Evolutionary conservation across 2,329 filamentous ascomycete species (phyloP).

Genomic region (Xylaria digitata): DNA sequence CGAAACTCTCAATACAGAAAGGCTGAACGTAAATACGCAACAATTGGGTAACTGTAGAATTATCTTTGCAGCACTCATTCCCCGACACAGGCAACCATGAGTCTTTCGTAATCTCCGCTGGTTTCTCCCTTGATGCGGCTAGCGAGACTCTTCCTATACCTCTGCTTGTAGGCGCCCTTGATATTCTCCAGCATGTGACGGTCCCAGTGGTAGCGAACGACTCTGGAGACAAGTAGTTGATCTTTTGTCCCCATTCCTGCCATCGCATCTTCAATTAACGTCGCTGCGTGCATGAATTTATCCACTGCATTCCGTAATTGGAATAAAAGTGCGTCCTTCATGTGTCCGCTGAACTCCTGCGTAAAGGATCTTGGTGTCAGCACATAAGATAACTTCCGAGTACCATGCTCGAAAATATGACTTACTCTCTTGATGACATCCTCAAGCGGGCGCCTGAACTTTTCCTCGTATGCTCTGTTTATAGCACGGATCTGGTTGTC

Average conservation of each 20-base stretch:
- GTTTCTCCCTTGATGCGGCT: constrained; percentile 83
- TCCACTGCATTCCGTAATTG: constrained; percentile 83
- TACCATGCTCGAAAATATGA: constrained; percentile 39
- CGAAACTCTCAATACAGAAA: not conserved
- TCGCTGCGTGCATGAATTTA: constrained; percentile 85
- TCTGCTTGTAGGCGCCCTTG: constrained; percentile 79
- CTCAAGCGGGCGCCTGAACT: constrained; percentile 77
- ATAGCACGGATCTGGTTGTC: constrained; percentile 89
- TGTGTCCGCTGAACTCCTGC: constrained; percentile 88
- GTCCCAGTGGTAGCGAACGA: constrained; percentile 88
- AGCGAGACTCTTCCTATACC: constrained; percentile 74
- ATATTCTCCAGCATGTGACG: constrained; percentile 78
- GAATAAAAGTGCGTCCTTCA: constrained; percentile 84
- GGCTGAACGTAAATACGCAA: not conserved
- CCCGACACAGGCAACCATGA: constrained; percentile 77
- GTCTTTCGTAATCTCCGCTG: constrained; percentile 81
- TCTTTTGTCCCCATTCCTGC: constrained; percentile 89
- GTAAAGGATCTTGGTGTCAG: constrained; percentile 16
- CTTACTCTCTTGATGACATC: constrained; percentile 76
- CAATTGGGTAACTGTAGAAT: constrained; percentile 4
- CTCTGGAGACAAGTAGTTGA: constrained; percentile 77
- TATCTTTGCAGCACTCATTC: constrained; percentile 48
- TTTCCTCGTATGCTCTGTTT: constrained; percentile 76
- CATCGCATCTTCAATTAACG: constrained; percentile 88
- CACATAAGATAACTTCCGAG: not conserved